These are phyloP conservation scores for Neurospora crassa DNA, from an alignment of 2,329 filamentous ascomycete genomes.

Conservation along the genomic window DNA sequence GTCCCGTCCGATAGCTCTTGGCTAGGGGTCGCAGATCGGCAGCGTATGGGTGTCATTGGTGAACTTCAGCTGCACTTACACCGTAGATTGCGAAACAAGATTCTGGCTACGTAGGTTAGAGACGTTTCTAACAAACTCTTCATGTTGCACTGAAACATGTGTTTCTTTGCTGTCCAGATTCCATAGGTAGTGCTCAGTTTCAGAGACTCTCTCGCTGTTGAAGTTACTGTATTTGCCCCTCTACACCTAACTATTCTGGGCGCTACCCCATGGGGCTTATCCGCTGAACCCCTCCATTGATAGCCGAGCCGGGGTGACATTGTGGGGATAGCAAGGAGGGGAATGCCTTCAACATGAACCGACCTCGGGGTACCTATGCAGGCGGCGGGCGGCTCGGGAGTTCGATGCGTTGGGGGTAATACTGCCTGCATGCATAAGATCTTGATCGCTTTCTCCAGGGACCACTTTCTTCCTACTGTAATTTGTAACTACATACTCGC, in stretches of 20 bases:
- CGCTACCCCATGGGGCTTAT: background rate
- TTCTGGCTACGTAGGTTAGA: background rate
- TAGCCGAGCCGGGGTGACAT: background rate
- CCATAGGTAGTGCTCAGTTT: background rate
- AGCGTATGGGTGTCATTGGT: background rate
- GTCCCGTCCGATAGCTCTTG: background rate
- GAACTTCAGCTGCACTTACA: background rate
- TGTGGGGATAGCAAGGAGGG: background rate
- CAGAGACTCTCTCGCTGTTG: background rate
- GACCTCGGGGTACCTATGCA: background rate
- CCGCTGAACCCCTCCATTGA: background rate
- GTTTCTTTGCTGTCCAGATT: background rate
- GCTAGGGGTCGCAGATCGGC: background rate
- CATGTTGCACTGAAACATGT: background rate
- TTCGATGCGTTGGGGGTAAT: background rate
- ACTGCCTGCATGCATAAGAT: background rate
- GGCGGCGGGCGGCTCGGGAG: background rate
- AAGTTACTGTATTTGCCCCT: background rate
- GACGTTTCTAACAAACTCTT: background rate
- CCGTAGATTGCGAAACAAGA: background rate
- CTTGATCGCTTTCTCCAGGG: background rate
- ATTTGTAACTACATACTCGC: background rate
- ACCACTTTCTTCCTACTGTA: background rate
- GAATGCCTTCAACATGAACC: background rate
- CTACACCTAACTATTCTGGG: background rate